Evolutionary conservation across 768 basidiomycete species (phyloP), one percentile per base, ranked within the genome.

Genomic region (Leccinum fibrillosum): DNA sequence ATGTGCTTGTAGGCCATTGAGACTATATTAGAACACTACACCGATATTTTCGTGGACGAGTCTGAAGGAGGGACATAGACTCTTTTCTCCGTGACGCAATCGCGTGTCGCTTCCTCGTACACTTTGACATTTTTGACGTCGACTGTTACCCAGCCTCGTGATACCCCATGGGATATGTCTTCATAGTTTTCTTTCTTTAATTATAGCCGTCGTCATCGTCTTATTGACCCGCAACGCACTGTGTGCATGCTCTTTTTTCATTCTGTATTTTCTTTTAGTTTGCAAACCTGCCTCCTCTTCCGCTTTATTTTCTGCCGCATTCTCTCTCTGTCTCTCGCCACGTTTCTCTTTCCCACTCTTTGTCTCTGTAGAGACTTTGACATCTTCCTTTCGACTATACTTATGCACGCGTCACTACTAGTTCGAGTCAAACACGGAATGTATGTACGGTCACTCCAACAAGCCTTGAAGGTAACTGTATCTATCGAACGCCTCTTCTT

Each of bases 41-140:
- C 83, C 57, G 95, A 97, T 77, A 98, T 98, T 68, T 98, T 98
- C 74, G 89, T 98, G 62, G 95, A 96, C 65, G 95, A 94, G 71
- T 75, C 79, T 62, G 89, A 89, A 52, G 78, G 63, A 65, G 70
- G 53, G 45, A 25, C 65, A 54, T 74, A 71, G 56, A 50, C 32
- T 52, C 26, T 28, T 21, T 47, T 39, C 21, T 58, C 58, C 26
- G 5, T 35, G 44, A 23, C 34, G 26, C 15, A 11, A 23, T 61
- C 45, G 34, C 28, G 5, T 26, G 7, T 23, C 52, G 4, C 57
- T 49, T 56, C 34, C 28, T 26, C n/a, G 28, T 15, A 49, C 21
- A 44, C 21, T 30, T 37, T 34, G 12, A 45, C 9, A 13, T 19
- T 39, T 58, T 58, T 48, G 28, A 64, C 39, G 28, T 58, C n/a